A percentile compares a stretch with the other conserved stretches of the same genome.
Evolutionary conservation across 306 rosid species (phyloP).

Genomic region (barrel medic (Medicago truncatula)): MtrunA17r5.0-ANR NC_053046.1:16840001-16840500

Average conservation of each 20-base stretch:
- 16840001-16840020: neutral
- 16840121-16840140: constrained; percentile 13
- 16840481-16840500: too few species aligned
- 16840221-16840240: constrained; percentile 88
- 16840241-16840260: constrained; percentile 97
- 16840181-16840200: constrained; percentile 80
- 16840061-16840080: neutral
- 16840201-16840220: constrained; percentile 82
- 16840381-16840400: too few species aligned
- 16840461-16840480: too few species aligned
- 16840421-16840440: too few species aligned
- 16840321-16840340: constrained; percentile 31
- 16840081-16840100: neutral
- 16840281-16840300: constrained; percentile 83
- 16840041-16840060: neutral
- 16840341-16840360: constrained; percentile 9
- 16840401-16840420: too few species aligned
- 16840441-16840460: too few species aligned
- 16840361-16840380: constrained; percentile 20
- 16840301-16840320: constrained; percentile 84
- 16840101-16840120: constrained; percentile 14
- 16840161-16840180: constrained; percentile 2
- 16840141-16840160: neutral
- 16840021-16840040: neutral
- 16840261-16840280: constrained; percentile 90